phyloP scores from a whole-genome alignment of 2,329 filamentous ascomycete genomes.

The Rutstroemia sp. region DNA sequence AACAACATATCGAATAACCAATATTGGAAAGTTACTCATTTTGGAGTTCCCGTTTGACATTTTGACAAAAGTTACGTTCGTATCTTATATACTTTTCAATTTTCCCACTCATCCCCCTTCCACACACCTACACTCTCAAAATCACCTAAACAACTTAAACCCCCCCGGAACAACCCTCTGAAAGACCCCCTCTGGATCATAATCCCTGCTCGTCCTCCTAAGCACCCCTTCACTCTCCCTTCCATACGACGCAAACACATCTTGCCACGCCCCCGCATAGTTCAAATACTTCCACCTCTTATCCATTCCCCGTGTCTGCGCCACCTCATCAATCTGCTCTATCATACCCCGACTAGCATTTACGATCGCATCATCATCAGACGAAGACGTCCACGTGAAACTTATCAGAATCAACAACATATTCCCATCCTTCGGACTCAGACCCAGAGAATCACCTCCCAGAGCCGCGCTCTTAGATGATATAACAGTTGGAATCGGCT shows the following conservation, averaged over 20 bases:
- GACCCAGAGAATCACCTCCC: background rate
- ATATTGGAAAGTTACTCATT: no score
- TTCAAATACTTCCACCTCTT: background rate
- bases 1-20: no score
- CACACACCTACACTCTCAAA: background rate
- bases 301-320: background rate
- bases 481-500: background rate
- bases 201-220: slow-evolving; percentile 10
- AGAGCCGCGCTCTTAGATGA: background rate
- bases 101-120: no score
- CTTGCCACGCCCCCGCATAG: background rate
- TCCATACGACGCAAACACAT: background rate
- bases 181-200: slow-evolving; percentile 13
- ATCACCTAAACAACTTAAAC: slow-evolving; percentile 31
- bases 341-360: background rate
- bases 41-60: no score
- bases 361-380: background rate
- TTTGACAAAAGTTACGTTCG: no score
- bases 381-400: background rate
- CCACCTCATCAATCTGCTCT: background rate
- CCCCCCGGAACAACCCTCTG: slow-evolving; percentile 11
- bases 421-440: background rate
- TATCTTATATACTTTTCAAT: no score
- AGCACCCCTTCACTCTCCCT: background rate
- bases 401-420: background rate